Percentiles rank a stretch among this genome's conserved stretches.
These are phyloP conservation scores for Bondarzewia mesenterica DNA, from an alignment of 1,284 basidiomycete species.

Conservation along the genomic window DNA sequence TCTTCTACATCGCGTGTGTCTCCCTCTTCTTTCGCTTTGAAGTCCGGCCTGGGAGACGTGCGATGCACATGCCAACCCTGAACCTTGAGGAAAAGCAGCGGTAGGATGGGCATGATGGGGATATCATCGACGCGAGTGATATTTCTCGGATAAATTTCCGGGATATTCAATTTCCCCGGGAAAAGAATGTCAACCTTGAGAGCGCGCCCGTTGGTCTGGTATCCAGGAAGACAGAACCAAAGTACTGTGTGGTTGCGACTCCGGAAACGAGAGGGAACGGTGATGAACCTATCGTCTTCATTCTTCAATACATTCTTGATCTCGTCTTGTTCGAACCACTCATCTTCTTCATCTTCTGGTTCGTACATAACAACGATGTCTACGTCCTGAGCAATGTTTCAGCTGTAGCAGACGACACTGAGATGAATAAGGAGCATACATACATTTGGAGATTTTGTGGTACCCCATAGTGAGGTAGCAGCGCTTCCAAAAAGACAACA, in stretches of 20 bases:
- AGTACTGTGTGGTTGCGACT: neutral
- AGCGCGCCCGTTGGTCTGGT: neutral
- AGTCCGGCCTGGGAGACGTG: neutral
- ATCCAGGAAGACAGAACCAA: neutral
- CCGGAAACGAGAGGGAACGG: neutral
- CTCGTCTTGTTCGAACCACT: neutral
- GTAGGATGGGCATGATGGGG: slow-evolving; percentile 8
- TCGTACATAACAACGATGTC: neutral
- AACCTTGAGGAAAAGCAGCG: slow-evolving; percentile 7
- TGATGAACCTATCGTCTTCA: neutral
- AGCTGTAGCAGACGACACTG: neutral
- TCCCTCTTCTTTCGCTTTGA: neutral
- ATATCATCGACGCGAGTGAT: neutral
- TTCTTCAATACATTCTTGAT: neutral
- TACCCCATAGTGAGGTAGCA: neutral
- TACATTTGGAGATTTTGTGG: neutral
- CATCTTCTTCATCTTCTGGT: no score
- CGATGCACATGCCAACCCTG: slow-evolving; percentile 6
- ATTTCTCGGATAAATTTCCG: neutral
- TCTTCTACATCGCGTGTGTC: slow-evolving; percentile 3
- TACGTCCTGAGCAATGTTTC: neutral
- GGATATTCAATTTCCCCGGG: slow-evolving; percentile 1
- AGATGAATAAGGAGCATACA: no score
- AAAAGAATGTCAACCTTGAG: slow-evolving; percentile 9
- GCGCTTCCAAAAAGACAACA: neutral